Percentiles rank a stretch among this genome's conserved stretches.
Conservation (phyloP, 371 early-diverging fungal species). For the Syncephalastrum sp. region DNA sequence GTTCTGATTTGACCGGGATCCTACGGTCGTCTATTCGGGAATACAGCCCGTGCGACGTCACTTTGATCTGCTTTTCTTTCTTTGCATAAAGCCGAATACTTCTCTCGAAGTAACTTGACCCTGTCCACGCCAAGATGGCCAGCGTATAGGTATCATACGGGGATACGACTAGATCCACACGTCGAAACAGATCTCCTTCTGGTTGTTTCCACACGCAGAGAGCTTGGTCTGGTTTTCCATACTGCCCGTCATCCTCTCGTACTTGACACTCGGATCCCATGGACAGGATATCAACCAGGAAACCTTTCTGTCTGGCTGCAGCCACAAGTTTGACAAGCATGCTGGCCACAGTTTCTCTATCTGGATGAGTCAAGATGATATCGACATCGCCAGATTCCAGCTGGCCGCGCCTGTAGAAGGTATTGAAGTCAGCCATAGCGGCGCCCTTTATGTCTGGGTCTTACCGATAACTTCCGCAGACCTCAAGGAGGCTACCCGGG, state of each 20-base stretch:
- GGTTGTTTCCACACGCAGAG: slow-evolving; percentile 19
- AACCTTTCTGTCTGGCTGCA: slow-evolving; percentile 6
- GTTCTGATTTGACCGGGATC: slow-evolving; percentile 14
- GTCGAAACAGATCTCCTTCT: slow-evolving; percentile 10
- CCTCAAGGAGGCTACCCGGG: slow-evolving; percentile 8
- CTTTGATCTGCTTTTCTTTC: slow-evolving; percentile 12
- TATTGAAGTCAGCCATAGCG: not conserved
- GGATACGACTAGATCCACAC: slow-evolving; percentile 21
- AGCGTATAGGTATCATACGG: slow-evolving; percentile 18
- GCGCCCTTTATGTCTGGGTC: not conserved
- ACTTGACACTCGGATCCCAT: slow-evolving; percentile 13
- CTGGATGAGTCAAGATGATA: slow-evolving; percentile 19
- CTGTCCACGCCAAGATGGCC: slow-evolving; percentile 26
- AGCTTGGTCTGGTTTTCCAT: slow-evolving; percentile 17
- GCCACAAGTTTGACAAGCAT: slow-evolving; percentile 12
- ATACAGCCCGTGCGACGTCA: slow-evolving; percentile 17
- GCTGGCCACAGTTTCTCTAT: not conserved
- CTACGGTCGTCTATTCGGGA: slow-evolving; percentile 3
- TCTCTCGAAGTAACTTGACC: slow-evolving; percentile 22
- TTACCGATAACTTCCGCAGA: slow-evolving; percentile 25
- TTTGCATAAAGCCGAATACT: slow-evolving; percentile 20
- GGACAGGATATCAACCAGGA: slow-evolving; percentile 12
- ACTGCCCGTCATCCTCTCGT: slow-evolving; percentile 8
- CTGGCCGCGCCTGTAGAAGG: slow-evolving; percentile 15
- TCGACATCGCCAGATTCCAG: slow-evolving; percentile 19